Percentiles rank a stretch among this genome's conserved stretches.
phyloP scores from a whole-genome alignment of 176 grass and related monocot genomes.

The Carex scoparia region DNA sequence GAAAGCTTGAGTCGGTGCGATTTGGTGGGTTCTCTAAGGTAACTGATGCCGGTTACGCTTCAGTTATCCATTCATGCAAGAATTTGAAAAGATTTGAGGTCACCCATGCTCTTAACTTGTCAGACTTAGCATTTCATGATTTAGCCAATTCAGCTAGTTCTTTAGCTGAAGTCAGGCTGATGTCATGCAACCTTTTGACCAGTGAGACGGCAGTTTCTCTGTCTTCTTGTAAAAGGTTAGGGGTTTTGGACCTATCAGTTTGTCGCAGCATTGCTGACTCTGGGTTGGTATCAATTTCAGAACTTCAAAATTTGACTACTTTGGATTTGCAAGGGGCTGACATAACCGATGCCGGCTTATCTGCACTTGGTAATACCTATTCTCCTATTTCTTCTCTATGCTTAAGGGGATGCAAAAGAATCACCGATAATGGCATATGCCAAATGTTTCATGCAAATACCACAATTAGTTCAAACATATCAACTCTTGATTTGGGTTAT shows the following conservation, averaged over 20 bases:
- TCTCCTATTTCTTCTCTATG: conserved; percentile 67
- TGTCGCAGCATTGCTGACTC: conserved; percentile 76
- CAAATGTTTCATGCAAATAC: conserved; percentile 48
- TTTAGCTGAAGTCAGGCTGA: conserved; percentile 70
- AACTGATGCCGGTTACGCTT: conserved; percentile 86
- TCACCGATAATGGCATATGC: conserved; percentile 68
- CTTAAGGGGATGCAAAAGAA: conserved; percentile 77
- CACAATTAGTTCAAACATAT: conserved; percentile 54
- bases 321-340: conserved; percentile 79
- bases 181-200: conserved; percentile 70
- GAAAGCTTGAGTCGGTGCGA: conserved; percentile 77
- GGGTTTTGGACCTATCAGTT: conserved; percentile 74
- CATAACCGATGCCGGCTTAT: conserved; percentile 71
- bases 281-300: conserved; percentile 66
- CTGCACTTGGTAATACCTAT: conserved; percentile 51
- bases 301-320: conserved; percentile 56
- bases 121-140: conserved; percentile 81
- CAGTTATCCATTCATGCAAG: conserved; percentile 76
- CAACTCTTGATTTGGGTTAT: conserved; percentile 58
- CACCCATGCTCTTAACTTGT: conserved; percentile 58
- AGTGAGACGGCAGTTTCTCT: conserved; percentile 77
- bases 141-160: conserved; percentile 59
- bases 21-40: conserved; percentile 83
- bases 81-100: conserved; percentile 79
- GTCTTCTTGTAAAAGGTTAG: conserved; percentile 64